Conservation (phyloP, 2,329 filamentous ascomycete genomes). For the Arthrinium phaeospermum region DNA sequence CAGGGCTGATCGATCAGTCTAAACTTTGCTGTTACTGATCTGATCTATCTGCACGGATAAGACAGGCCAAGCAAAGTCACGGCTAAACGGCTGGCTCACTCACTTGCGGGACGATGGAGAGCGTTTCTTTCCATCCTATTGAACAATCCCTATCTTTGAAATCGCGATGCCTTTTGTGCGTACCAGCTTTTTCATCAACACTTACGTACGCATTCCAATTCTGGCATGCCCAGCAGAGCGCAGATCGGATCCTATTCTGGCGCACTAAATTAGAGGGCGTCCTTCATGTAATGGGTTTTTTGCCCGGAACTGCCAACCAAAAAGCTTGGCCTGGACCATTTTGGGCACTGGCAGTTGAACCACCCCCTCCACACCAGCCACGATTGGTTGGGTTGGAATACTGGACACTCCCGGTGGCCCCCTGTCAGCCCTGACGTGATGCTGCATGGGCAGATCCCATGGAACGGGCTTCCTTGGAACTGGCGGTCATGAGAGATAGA, state of each 20-base stretch:
- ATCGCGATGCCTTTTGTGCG: not conserved
- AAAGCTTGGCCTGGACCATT: slow-evolving; percentile 3
- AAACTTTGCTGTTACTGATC: slow-evolving; percentile 3
- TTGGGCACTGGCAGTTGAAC: not conserved
- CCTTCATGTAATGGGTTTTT: not conserved
- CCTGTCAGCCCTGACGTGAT: slow-evolving; percentile 11
- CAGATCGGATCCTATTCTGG: not conserved
- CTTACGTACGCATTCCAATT: not conserved
- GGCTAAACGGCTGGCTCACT: not conserved
- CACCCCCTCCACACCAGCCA: not conserved
- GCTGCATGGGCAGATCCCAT: not conserved
- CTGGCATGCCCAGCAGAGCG: not conserved
- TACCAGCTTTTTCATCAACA: not conserved
- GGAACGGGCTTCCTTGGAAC: not conserved
- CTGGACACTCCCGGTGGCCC: not conserved
- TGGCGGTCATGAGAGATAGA: not conserved
- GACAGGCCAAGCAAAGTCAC: not conserved
- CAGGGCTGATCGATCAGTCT: not conserved
- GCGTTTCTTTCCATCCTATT: not conserved
- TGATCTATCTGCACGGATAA: not conserved
- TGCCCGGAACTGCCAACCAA: not conserved
- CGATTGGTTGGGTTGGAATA: slow-evolving; percentile 15
- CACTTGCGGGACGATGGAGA: not conserved
- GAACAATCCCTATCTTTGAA: not conserved
- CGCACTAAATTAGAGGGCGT: not conserved